Evolutionary conservation across 139 green algal species (phyloP).

Genomic region (Deuterostichococcus epilithicus): DNA sequence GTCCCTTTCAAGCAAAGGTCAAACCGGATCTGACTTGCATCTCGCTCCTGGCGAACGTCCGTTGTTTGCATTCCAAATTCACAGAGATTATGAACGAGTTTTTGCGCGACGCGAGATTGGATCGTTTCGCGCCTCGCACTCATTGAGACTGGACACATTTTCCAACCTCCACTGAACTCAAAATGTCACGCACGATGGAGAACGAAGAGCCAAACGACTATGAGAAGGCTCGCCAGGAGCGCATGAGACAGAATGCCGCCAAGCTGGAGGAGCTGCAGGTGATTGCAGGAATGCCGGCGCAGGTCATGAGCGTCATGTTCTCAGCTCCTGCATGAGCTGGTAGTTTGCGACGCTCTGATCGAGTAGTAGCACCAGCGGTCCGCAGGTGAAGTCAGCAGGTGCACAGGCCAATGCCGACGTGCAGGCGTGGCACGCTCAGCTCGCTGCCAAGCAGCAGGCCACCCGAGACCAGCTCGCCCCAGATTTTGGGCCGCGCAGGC

Average conservation of each 20-base stretch:
- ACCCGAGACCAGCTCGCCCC: neutral
- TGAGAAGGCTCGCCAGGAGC: constrained; percentile 12
- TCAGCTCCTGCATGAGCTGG: neutral
- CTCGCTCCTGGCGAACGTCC: too few relatives aligned
- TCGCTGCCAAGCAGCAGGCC: neutral
- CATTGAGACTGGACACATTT: too few relatives aligned
- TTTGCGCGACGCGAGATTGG: too few relatives aligned
- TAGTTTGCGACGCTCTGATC: neutral
- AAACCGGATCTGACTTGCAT: too few relatives aligned
- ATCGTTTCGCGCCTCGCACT: too few relatives aligned
- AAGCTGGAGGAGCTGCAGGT: constrained; percentile 20
- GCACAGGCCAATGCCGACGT: neutral
- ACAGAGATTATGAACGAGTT: too few relatives aligned
- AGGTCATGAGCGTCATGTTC: neutral
- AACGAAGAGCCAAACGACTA: constrained; percentile 6
- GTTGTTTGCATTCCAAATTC: too few relatives aligned
- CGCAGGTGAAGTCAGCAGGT: neutral
- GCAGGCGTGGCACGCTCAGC: neutral
- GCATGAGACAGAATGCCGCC: constrained; percentile 14
- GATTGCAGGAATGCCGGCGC: neutral
- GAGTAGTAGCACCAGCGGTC: neutral
- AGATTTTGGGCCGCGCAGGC: neutral
- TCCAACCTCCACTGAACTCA: too few relatives aligned
- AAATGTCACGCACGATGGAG: too few relatives aligned
- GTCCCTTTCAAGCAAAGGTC: too few relatives aligned